Conservation (phyloP, 2,329 filamentous ascomycete genomes). For the Aureobasidium uvarum region DNA sequence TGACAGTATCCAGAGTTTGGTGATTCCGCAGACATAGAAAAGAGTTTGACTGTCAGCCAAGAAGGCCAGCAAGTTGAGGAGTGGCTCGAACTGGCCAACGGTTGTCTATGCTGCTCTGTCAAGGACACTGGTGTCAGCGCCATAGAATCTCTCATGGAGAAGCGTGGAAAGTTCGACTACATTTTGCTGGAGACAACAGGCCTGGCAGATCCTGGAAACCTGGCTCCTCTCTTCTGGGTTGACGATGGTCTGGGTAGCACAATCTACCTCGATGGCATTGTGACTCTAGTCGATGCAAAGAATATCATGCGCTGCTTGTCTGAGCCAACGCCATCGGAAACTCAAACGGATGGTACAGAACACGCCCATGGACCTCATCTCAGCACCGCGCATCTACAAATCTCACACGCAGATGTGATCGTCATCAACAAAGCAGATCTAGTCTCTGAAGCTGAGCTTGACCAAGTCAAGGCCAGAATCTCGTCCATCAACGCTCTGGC, state of each 20-base stretch:
- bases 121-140: constrained; percentile 94
- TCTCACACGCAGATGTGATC: constrained; percentile 93
- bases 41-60: constrained; percentile 86
- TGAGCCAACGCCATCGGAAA: constrained; percentile 50
- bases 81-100: constrained; percentile 95
- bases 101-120: constrained; percentile 96
- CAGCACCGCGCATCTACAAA: constrained; percentile 92
- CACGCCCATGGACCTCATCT: constrained; percentile 63
- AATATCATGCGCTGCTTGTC: constrained; percentile 83
- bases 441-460: constrained; percentile 67
- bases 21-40: constrained; percentile 81
- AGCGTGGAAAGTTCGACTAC: constrained; percentile 92
- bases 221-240: constrained; percentile 96
- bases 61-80: constrained; percentile 75
- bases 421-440: constrained; percentile 93
- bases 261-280: constrained; percentile 95
- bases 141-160: constrained; percentile 93
- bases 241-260: constrained; percentile 92
- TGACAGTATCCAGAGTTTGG: constrained; percentile 39
- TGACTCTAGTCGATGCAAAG: constrained; percentile 92
- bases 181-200: constrained; percentile 96
- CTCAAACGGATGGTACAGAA: constrained; percentile 38
- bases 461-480: constrained; percentile 68
- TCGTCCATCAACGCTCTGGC: constrained; percentile 86
- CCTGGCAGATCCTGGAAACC: constrained; percentile 89